Evolutionary conservation across 805 yeast genomes (phyloP).

Genomic region (Cyberlindnera meyerae): DNA sequence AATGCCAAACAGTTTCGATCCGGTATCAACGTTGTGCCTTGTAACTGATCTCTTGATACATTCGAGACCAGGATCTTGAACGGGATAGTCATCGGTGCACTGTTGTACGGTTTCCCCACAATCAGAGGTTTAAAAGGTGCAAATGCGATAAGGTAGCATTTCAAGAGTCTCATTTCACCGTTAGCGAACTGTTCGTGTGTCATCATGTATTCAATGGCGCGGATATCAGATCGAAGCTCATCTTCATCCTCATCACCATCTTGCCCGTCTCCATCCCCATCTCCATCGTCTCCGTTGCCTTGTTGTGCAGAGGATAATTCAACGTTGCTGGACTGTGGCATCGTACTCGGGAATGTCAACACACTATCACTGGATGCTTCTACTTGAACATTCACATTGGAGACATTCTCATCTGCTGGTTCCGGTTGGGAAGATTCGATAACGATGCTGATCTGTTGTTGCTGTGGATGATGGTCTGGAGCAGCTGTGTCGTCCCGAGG

Average conservation of each 20-base stretch:
- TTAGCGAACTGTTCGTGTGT: not conserved
- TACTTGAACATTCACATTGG: too few relatives aligned
- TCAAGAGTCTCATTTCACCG: not conserved
- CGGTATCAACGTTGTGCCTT: slow-evolving; percentile 2
- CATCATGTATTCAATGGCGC: not conserved
- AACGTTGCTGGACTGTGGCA: too few relatives aligned
- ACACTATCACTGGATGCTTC: too few relatives aligned
- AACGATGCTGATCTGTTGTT: too few relatives aligned
- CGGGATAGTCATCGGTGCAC: slow-evolving; percentile 1
- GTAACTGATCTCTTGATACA: not conserved
- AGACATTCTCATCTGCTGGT: too few relatives aligned
- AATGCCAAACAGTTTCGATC: slow-evolving; percentile 6
- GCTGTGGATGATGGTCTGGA: too few relatives aligned
- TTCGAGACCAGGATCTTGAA: slow-evolving; percentile 7
- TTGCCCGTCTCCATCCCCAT: not conserved
- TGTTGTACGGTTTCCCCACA: slow-evolving; percentile 3
- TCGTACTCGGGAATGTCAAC: too few relatives aligned
- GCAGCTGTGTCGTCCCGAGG: too few relatives aligned
- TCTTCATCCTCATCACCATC: not conserved
- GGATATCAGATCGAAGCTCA: not conserved
- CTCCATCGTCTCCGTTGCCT: not conserved
- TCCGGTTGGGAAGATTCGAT: too few relatives aligned
- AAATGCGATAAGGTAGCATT: slow-evolving; percentile 2
- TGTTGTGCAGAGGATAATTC: too few relatives aligned
- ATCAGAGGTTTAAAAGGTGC: not conserved